Conservation (phyloP, 148 eudicot genomes). For the Amaranthus cruentus region DNA sequence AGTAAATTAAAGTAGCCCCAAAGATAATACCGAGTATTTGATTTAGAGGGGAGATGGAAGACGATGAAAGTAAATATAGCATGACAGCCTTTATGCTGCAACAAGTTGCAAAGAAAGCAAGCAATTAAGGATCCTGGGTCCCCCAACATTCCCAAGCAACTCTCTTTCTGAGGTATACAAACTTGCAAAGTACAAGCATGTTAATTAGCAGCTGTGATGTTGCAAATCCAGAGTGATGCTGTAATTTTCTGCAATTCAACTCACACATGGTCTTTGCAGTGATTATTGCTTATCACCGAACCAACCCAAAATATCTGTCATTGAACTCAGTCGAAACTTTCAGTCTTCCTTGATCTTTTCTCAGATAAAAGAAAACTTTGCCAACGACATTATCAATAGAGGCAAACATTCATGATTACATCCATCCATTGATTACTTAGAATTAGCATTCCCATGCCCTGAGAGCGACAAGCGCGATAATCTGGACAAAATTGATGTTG, state of each 20-base stretch:
- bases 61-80: not conserved
- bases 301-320: not conserved
- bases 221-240: not conserved
- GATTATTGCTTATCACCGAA: not conserved
- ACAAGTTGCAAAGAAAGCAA: not conserved
- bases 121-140: not conserved
- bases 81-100: not conserved
- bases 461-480: conserved; percentile 39
- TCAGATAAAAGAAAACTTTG: not conserved
- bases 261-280: not conserved
- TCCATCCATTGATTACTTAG: conserved; percentile 12
- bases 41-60: not conserved
- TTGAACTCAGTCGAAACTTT: not conserved
- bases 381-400: not conserved
- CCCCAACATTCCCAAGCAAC: not conserved
- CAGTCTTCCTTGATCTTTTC: not conserved
- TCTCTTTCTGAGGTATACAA: not conserved
- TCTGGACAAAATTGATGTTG: conserved; percentile 41
- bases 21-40: not conserved
- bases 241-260: conserved; percentile 5
- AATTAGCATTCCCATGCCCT: conserved; percentile 25
- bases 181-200: not conserved
- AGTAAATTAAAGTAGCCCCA: not conserved
- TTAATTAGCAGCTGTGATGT: not conserved
- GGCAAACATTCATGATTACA: not conserved